These are phyloP conservation scores for Zygnema circumcarinatum DNA, from an alignment of 139 green algal genomes.

Conservation along the genomic window DNA sequence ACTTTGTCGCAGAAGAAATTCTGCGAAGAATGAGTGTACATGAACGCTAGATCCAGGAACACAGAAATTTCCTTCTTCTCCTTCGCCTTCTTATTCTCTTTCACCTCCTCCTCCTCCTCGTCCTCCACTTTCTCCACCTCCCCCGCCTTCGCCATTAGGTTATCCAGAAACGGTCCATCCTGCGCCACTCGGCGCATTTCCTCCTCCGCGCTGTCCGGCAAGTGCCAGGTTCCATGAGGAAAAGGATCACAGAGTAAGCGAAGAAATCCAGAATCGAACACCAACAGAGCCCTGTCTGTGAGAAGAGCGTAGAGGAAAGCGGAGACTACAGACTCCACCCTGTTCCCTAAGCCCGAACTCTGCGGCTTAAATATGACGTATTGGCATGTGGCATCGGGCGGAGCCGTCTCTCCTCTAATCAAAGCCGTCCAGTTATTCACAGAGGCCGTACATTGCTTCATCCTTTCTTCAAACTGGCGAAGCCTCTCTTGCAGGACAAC, in stretches of 20 bases:
- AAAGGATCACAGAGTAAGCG: slow-evolving; percentile 12
- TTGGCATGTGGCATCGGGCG: neutral
- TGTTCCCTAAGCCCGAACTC: neutral
- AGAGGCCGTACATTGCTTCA: neutral
- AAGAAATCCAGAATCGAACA: neutral
- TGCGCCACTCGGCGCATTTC: neutral
- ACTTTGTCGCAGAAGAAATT: slow-evolving; percentile 8
- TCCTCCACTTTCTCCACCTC: neutral
- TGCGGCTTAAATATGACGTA: neutral
- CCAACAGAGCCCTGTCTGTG: neutral
- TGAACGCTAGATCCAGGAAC: neutral
- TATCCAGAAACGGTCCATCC: neutral
- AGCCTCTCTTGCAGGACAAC: neutral
- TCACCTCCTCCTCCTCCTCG: neutral
- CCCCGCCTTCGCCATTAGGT: neutral
- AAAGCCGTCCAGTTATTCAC: neutral
- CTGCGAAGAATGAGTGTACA: neutral
- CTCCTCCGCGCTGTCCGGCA: neutral
- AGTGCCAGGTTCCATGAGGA: slow-evolving; percentile 3
- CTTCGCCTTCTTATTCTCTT: neutral
- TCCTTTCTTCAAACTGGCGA: neutral
- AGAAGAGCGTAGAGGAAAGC: slow-evolving; percentile 5
- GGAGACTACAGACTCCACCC: neutral
- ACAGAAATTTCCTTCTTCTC: neutral
- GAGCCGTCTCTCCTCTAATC: neutral